Evolutionary conservation across 2,329 filamentous ascomycete genomes (phyloP).

Genomic region (Mycosphaerella arachidis): DNA sequence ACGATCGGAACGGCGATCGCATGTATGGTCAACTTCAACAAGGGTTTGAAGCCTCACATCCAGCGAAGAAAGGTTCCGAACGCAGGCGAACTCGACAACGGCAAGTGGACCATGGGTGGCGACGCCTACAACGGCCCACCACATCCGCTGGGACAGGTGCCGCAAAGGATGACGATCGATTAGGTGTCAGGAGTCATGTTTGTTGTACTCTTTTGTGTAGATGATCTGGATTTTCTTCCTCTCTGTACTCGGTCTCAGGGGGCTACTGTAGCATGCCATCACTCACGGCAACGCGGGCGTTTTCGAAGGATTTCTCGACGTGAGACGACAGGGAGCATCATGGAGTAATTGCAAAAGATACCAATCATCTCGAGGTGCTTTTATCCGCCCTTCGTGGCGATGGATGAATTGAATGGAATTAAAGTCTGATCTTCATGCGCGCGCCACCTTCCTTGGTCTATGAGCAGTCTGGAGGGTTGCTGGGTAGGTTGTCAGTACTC

Average conservation of each 20-base stretch:
- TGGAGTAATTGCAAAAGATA: not conserved
- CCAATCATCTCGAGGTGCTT: not conserved
- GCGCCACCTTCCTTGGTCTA: too few species aligned
- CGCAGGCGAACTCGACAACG: constrained; percentile 13
- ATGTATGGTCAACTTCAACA: constrained; percentile 86
- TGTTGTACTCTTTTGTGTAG: not conserved
- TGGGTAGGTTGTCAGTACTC: too few species aligned
- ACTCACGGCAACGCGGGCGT: not conserved
- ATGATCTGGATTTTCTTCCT: not conserved
- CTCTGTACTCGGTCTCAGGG: not conserved
- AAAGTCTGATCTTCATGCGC: not conserved
- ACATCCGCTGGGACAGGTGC: constrained; percentile 30
- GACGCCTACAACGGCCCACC: constrained; percentile 24
- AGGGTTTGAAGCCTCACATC: constrained; percentile 83
- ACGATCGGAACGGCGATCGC: constrained; percentile 84
- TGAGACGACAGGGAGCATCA: not conserved
- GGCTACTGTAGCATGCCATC: not conserved
- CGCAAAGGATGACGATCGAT: constrained; percentile 46
- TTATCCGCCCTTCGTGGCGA: constrained; percentile 4
- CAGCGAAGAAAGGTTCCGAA: constrained; percentile 35
- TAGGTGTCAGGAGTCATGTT: constrained; percentile 19
- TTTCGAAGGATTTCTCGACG: not conserved
- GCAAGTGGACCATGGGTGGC: constrained; percentile 16
- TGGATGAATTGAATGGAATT: not conserved
- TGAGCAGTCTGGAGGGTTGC: too few species aligned